Evolutionary conservation across 2,329 filamentous ascomycete species (phyloP), one percentile per base, ranked within the genome.

Genomic region (Colletotrichum plurivorum): DNA sequence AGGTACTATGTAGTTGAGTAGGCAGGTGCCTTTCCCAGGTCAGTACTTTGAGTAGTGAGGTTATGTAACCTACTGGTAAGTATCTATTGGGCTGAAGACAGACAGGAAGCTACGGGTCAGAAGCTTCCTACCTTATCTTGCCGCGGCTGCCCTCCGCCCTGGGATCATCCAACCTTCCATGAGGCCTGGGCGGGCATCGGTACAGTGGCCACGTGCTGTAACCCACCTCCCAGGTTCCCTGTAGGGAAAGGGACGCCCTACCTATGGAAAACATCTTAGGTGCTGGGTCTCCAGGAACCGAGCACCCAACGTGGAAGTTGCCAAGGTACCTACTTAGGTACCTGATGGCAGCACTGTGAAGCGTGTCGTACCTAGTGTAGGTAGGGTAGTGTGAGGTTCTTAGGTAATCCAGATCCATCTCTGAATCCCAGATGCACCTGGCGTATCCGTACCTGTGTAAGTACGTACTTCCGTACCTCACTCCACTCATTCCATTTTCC

Each of bases 391-490:
- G 22, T 25, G 4, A 36, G 8, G 1, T 36, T 10, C 52, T 67
- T 67, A 63, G 10, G 39, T 63, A 63, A 63, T 56, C 64, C 39
- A 57, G 64, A 67, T 67, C 59, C 45, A 67, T 57, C 59, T 49
- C 59, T 52, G 45, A 27, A 27, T 27, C 41, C 46, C 39, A 63
- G 59, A 56, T 57, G 18, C 53, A 46, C 64, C 58, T 52, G 51
- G 7, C 43, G 31, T 43, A 4, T 2, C 22, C n/a, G 27, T 36
- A 36, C 31, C 27, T 31, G 9, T 10, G 8, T 36, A 36, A 10
- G 7, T 4, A 36, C 31, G 8, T 36, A 36, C 8, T 25, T 25
- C 22, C 22, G 22, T 56, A 45, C 22, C 27, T 31, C 12, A 43
- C 13, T 39, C 64, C 59, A 52, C 52, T 16, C 36, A 16, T 16